Evolutionary conservation across 495 filamentous ascomycete genomes (phyloP).

Genomic region (Paragyromitra xinjiangensis): DNA sequence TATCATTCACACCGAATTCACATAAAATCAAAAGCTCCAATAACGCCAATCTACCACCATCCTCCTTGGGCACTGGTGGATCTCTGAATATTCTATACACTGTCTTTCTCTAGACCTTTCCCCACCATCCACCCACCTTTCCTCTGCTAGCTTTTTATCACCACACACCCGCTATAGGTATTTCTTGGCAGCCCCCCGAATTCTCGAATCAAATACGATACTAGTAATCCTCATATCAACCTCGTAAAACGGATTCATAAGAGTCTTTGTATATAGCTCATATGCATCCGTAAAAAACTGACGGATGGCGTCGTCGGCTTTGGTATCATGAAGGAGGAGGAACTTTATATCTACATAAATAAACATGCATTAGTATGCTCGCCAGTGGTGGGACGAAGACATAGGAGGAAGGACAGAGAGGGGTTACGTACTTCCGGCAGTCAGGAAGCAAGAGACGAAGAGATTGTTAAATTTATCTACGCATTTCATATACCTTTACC

Average conservation of each 20-base stretch:
- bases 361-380: not conserved
- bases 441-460: slow-evolving; percentile 91
- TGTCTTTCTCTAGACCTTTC: not conserved
- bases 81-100: not conserved
- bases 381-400: not conserved
- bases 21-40: slow-evolving; percentile 12
- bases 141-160: not conserved
- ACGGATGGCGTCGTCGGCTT: slow-evolving; percentile 92
- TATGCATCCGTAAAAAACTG: slow-evolving; percentile 95
- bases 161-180: slow-evolving; percentile 69
- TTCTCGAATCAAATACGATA: slow-evolving; percentile 80
- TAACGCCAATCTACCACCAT: slow-evolving; percentile 2
- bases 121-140: not conserved
- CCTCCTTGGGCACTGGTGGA: not conserved
- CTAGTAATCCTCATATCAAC: slow-evolving; percentile 83
- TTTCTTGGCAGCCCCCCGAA: slow-evolving; percentile 89
- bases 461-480: slow-evolving; percentile 92
- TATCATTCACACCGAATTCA: not conserved
- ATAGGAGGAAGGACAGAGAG: not conserved
- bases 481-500: slow-evolving; percentile 85
- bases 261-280: slow-evolving; percentile 93
- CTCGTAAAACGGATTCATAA: slow-evolving; percentile 94
- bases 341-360: slow-evolving; percentile 71
- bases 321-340: slow-evolving; percentile 86
- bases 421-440: slow-evolving; percentile 67